These are phyloP conservation scores for Dalechampia spathulata DNA, from an alignment of 441 rosid species.

Conservation along the genomic window DNA sequence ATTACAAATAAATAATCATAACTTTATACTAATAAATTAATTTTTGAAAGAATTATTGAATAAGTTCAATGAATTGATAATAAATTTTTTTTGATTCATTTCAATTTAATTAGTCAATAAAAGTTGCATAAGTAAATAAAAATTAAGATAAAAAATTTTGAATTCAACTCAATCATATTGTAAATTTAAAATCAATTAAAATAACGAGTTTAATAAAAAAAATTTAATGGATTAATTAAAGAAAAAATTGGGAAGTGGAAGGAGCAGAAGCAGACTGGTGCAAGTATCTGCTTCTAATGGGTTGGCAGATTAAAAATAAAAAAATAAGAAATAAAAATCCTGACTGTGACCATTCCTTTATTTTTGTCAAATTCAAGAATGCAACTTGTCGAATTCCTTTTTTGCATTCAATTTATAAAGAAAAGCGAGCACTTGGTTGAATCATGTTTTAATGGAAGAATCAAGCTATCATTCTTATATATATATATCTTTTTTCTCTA, in stretches of 20 bases:
- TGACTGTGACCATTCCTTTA: slow-evolving; percentile 5
- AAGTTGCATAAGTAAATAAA: no score
- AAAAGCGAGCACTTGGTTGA: slow-evolving; percentile 1
- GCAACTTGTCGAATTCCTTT: slow-evolving; percentile 16
- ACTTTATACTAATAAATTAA: no score
- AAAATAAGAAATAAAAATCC: not conserved
- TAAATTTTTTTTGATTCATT: no score
- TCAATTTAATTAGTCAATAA: no score
- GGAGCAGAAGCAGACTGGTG: slow-evolving; percentile 17
- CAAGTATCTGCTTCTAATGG: slow-evolving; percentile 1
- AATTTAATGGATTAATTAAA: no score
- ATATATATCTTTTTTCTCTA: slow-evolving; percentile 9
- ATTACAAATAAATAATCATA: no score
- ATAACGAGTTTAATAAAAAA: no score
- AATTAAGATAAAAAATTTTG: no score
- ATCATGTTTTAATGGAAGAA: not conserved
- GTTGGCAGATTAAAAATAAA: slow-evolving; percentile 1
- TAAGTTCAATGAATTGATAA: no score
- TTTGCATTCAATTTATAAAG: not conserved
- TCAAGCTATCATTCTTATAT: slow-evolving; percentile 3
- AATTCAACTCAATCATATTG: no score
- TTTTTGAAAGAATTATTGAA: no score
- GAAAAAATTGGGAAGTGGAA: slow-evolving; percentile 11
- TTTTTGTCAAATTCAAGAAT: slow-evolving; percentile 1
- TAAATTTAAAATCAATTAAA: no score